Evolutionary conservation across 176 grass and related monocot genomes (phyloP).

Genomic region (Oryza meyeriana): DNA sequence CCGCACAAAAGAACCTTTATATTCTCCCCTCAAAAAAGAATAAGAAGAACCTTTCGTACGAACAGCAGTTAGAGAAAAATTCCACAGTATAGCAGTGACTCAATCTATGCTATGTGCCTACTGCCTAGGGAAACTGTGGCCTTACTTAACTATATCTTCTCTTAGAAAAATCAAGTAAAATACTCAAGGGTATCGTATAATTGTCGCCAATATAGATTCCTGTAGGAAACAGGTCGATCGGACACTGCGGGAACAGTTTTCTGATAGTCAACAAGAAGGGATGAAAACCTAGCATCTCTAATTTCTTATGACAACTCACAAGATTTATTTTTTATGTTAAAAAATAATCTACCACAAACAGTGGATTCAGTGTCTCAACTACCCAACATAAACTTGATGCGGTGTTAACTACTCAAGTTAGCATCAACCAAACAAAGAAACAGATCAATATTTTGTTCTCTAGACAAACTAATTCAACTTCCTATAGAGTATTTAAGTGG

Average conservation of each 20-base stretch:
- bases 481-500: not conserved
- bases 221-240: not conserved
- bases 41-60: constrained; percentile 7
- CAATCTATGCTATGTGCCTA: not conserved
- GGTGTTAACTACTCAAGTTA: not conserved
- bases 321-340: not conserved
- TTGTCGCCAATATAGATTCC: not conserved
- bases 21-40: not conserved
- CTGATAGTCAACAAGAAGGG: not conserved
- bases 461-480: not conserved
- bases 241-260: not conserved
- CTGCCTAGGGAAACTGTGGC: not conserved
- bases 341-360: constrained; percentile 2
- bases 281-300: not conserved
- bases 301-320: not conserved
- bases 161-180: not conserved
- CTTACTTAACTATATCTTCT: constrained; percentile 9
- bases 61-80: not conserved
- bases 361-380: constrained; percentile 26
- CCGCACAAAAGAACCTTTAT: not conserved
- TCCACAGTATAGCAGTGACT: not conserved
- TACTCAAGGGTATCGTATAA: not conserved
- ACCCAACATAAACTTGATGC: constrained; percentile 21
- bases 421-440: not conserved
- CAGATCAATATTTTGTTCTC: not conserved